A percentile compares a stretch with the other conserved stretches of the same genome.
These are phyloP conservation scores for Mrakiaceae sp. DNA, from an alignment of 1,284 basidiomycete species.

Conservation along the genomic window DNA sequence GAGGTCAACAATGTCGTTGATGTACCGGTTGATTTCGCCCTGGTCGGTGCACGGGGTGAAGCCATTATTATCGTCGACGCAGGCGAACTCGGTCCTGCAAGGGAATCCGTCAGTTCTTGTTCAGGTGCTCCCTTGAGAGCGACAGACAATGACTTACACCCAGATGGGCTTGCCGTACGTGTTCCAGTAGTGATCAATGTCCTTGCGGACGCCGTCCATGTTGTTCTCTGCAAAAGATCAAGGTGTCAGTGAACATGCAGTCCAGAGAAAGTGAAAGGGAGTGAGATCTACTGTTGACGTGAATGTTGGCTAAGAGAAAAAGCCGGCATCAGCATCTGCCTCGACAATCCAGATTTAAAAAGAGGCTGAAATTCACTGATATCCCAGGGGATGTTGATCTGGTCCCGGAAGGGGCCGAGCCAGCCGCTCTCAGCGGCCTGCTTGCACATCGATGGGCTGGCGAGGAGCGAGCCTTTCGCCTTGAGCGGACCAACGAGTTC, in stretches of 20 bases:
- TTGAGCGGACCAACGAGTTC: slow-evolving; percentile 26
- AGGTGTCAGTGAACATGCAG: slow-evolving; percentile 27
- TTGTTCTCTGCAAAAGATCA: slow-evolving; percentile 21
- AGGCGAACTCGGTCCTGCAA: slow-evolving; percentile 26
- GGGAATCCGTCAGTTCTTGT: no score
- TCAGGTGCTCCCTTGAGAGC: no score
- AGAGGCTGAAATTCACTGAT: slow-evolving; percentile 15
- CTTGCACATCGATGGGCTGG: slow-evolving; percentile 33
- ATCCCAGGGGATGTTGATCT: slow-evolving; percentile 23
- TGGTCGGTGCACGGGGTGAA: slow-evolving; percentile 32
- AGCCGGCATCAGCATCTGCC: no score
- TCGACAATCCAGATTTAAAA: no score
- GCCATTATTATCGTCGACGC: slow-evolving; percentile 1
- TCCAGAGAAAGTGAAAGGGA: no score
- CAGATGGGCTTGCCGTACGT: slow-evolving; percentile 33
- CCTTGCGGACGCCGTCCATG: slow-evolving; percentile 28
- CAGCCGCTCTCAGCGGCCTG: slow-evolving; percentile 29
- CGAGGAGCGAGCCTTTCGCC: slow-evolving; percentile 26
- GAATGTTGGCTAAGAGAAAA: slow-evolving; percentile 17
- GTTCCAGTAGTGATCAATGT: slow-evolving; percentile 28
- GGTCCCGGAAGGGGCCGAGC: slow-evolving; percentile 26
- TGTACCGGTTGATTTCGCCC: slow-evolving; percentile 29
- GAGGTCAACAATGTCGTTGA: slow-evolving; percentile 31
- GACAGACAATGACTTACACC: slow-evolving; percentile 18
- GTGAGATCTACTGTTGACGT: no score